Conservation (phyloP, 2,329 filamentous ascomycete species). For the Xylariaceae sp. region DNA sequence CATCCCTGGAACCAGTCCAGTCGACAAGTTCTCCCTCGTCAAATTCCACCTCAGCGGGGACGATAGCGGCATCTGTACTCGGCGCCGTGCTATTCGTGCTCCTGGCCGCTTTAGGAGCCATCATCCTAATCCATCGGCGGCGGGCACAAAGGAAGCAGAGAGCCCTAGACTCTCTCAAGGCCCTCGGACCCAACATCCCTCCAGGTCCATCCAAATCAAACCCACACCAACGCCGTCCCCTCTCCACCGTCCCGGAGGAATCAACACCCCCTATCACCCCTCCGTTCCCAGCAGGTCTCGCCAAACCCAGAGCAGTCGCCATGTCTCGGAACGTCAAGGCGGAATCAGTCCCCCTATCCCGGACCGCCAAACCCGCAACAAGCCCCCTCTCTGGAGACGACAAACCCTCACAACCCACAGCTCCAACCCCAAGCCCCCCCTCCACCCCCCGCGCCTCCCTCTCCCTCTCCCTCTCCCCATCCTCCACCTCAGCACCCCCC, state of each 20-base stretch:
- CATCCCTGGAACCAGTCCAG: slow-evolving; percentile 13
- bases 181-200: background rate
- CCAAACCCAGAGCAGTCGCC: no score
- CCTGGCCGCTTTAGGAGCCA: background rate
- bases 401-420: no score
- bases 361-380: no score
- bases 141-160: background rate
- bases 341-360: no score
- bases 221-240: slow-evolving; percentile 8
- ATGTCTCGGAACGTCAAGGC: no score
- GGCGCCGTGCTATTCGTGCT: slow-evolving; percentile 3
- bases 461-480: no score
- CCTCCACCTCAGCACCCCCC: background rate
- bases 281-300: background rate
- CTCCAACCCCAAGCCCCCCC: no score
- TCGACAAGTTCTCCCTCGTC: slow-evolving; percentile 1
- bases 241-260: slow-evolving; percentile 25
- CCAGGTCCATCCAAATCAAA: background rate
- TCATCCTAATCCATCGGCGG: background rate
- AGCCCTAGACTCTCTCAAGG: background rate
- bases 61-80: slow-evolving; percentile 9
- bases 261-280: slow-evolving; percentile 6
- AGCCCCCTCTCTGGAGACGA: no score
- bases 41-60: background rate
- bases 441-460: no score